Base-by-base conservation (phyloP, 1,284 basidiomycete species). In the Butyriboletus appendiculatus region DNA sequence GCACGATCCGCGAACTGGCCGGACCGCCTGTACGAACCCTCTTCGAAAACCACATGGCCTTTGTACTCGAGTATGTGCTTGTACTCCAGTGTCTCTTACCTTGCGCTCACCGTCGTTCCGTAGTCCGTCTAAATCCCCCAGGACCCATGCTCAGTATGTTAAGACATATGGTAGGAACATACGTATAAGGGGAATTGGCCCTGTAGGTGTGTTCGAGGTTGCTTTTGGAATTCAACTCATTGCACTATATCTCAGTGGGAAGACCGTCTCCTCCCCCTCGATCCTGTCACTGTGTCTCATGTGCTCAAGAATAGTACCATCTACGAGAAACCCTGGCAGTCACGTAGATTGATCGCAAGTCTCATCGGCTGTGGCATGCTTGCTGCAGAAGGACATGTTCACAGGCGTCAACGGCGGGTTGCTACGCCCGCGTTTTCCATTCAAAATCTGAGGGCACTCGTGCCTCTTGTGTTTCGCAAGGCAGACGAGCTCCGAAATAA, bases 251-350 rank as follows among this genome's bases (percentile, higher is more conserved):
- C 39, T 33, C 53, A 92, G 90, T 89, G 85, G 81, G 90, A 92
- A 58, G 77, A 84, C 50, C 84, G 90, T 39, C 78, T 92, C 1
- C 74, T 92, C 32, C 88, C 90, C 0, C 75, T 91, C 32, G 90
- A 92, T 65, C 88, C 89, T 6, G 66, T 81, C n/a, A 84, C 90
- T 0, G 66, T 92, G 34, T 68, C 77, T 11, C 81, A 92, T 64
- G 75, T 92, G 16, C 73, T 91, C 52, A 90, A 88, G 66, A 77
- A 89, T 55, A 77, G 81, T 0, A 76, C 76, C 16, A 75, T 84
- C 28, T 92, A 92, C 65, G 85, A 91, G 69, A 92, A 92, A 62
- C 90, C 90, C 15, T 88, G 83, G 85, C 84, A 86, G 60, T 88
- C 90, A 3, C 82, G 89, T 37, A 75, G 77, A 37, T 68, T 91